phyloP scores from a whole-genome alignment of 1,284 basidiomycete genomes.

The Pyrrhoderma lamaoense region DNA sequence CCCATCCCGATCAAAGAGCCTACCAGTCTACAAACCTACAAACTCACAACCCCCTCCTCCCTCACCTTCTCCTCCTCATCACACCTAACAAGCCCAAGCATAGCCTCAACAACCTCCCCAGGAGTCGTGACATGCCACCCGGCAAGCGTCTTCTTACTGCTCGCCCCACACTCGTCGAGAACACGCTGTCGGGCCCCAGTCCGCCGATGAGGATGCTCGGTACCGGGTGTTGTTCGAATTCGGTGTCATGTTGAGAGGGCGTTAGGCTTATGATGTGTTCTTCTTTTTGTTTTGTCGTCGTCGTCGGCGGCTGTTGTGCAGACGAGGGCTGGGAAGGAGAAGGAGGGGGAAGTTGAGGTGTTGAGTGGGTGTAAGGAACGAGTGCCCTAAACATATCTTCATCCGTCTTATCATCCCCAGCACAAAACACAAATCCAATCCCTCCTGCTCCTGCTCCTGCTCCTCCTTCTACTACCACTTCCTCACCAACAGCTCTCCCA shows the following conservation, averaged over 20 bases:
- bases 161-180: constrained; percentile 82
- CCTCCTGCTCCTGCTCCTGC: not conserved
- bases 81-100: constrained; percentile 43
- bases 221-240: no score
- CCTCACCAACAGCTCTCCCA: no score
- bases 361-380: constrained; percentile 42
- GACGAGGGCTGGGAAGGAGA: no score
- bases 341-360: constrained; percentile 43
- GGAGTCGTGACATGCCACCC: constrained; percentile 84
- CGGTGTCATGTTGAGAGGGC: not conserved
- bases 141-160: constrained; percentile 81
- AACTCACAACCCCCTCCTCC: no score
- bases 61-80: no score
- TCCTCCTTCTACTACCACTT: no score
- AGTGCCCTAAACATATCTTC: constrained; percentile 96
- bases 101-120: constrained; percentile 64
- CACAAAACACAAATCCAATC: constrained; percentile 93
- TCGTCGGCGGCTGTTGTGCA: no score
- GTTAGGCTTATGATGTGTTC: not conserved
- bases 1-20: no score
- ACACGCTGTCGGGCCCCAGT: constrained; percentile 64
- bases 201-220: no score
- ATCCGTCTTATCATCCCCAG: constrained; percentile 97
- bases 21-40: no score
- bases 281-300: not conserved